These are phyloP conservation scores for Ophiostoma triangulosporum DNA, from an alignment of 2,329 filamentous ascomycete genomes.

Conservation along the genomic window DNA sequence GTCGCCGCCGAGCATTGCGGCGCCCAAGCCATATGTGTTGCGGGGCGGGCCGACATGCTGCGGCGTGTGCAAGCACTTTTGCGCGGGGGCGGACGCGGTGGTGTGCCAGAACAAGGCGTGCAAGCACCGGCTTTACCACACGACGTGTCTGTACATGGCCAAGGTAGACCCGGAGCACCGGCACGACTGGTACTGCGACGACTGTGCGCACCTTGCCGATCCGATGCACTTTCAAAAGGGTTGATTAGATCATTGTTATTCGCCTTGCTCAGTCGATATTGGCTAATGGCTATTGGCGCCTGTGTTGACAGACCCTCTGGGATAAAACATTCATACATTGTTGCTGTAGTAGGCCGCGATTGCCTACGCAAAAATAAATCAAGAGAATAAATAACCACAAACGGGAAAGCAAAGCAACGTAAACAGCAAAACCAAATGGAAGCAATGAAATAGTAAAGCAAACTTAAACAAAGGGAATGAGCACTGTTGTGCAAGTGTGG, in stretches of 20 bases:
- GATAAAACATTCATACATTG: too few species aligned
- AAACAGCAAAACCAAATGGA: too few species aligned
- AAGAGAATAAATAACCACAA: too few species aligned
- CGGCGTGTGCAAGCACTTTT: conserved; percentile 28
- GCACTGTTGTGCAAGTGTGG: too few species aligned
- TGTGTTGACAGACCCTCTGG: too few species aligned
- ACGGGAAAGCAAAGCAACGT: too few species aligned
- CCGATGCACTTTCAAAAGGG: not conserved
- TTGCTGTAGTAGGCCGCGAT: too few species aligned
- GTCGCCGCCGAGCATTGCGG: not conserved
- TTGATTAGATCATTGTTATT: not conserved
- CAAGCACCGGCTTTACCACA: conserved; percentile 33
- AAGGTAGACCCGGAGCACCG: conserved; percentile 21
- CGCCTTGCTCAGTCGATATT: not conserved
- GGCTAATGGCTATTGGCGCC: too few species aligned
- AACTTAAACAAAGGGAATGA: too few species aligned
- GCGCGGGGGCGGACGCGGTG: conserved; percentile 24
- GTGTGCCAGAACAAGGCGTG: conserved; percentile 40
- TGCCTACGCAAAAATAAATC: too few species aligned
- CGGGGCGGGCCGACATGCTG: conserved; percentile 23
- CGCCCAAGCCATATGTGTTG: conserved; percentile 1
- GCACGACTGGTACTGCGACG: conserved; percentile 29
- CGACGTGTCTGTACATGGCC: conserved; percentile 28
- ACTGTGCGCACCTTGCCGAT: conserved; percentile 20
- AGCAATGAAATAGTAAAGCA: too few species aligned